Conservation (phyloP, 208 protist species). For the Trypanosoma platydactyli region DNA sequence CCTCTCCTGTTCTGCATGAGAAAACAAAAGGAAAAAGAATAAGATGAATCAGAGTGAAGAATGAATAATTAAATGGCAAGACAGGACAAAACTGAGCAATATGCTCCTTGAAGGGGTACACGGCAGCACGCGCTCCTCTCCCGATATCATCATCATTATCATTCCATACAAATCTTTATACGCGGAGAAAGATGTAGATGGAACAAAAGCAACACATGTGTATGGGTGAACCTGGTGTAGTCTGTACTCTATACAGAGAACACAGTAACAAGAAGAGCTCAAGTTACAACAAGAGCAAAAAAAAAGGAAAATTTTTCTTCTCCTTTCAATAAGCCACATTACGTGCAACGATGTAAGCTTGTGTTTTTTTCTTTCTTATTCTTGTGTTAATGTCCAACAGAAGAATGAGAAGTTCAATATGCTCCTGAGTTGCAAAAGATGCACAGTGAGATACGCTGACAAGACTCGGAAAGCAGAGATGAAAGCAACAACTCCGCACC, state of each 20-base stretch:
- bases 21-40: conserved; percentile 7
- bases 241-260: too few species aligned
- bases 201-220: too few species aligned
- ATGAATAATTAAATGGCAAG: background rate
- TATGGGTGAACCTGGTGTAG: too few species aligned
- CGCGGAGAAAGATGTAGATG: too few species aligned
- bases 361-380: background rate
- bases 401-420: background rate
- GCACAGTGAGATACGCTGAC: conserved; percentile 12
- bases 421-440: conserved; percentile 1
- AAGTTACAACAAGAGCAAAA: background rate
- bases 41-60: background rate
- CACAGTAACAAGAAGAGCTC: background rate
- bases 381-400: conserved; percentile 3
- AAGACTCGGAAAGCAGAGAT: conserved; percentile 13
- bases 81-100: conserved; percentile 1
- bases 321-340: background rate
- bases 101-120: background rate
- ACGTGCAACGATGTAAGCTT: background rate
- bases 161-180: too few species aligned
- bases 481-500: conserved; percentile 26
- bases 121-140: too few species aligned
- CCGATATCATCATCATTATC: too few species aligned
- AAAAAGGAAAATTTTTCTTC: background rate
- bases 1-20: background rate